A percentile compares a stretch with the other conserved stretches of the same genome.
Evolutionary conservation across 805 yeast species (phyloP).

Genomic region (Komagataella pastoris): DNA sequence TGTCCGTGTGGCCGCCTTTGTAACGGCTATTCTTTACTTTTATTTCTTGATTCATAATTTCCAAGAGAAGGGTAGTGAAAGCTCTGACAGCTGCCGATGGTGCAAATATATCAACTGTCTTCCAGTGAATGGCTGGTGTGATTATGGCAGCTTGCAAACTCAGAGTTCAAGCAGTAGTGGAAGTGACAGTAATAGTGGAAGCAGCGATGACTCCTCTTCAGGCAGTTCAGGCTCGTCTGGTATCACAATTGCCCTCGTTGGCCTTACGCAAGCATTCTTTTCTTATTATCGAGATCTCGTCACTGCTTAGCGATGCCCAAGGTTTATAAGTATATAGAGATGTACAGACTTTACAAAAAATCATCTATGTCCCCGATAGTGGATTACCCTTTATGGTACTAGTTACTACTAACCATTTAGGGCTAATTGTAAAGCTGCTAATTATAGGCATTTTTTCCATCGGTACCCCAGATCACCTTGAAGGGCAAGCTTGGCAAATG

Average conservation of each 20-base stretch:
- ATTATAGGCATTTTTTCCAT: not conserved
- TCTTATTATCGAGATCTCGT: not conserved
- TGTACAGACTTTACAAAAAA: not conserved
- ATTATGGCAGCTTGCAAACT: conserved; percentile 8
- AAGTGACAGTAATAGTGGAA: not conserved
- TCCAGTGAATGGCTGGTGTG: conserved; percentile 65
- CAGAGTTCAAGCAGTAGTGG: not conserved
- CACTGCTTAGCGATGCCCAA: too few relatives aligned
- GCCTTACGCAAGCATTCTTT: not conserved
- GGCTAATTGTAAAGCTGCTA: too few relatives aligned
- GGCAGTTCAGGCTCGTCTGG: not conserved
- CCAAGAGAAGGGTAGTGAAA: conserved; percentile 29
- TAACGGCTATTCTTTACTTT: conserved; percentile 34
- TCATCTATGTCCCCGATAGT: not conserved
- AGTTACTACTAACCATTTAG: too few relatives aligned
- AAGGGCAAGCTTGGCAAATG: too few relatives aligned
- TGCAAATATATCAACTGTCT: conserved; percentile 62
- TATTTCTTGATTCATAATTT: conserved; percentile 35
- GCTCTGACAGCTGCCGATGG: conserved; percentile 40
- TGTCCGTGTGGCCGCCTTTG: conserved; percentile 30
- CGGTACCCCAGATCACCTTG: not conserved
- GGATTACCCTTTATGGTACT: too few relatives aligned
- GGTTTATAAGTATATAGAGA: too few relatives aligned
- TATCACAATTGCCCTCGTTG: not conserved
- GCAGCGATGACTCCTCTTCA: not conserved